Conservation (phyloP, 2,329 filamentous ascomycete species). For the Alternaria triticina region DNA sequence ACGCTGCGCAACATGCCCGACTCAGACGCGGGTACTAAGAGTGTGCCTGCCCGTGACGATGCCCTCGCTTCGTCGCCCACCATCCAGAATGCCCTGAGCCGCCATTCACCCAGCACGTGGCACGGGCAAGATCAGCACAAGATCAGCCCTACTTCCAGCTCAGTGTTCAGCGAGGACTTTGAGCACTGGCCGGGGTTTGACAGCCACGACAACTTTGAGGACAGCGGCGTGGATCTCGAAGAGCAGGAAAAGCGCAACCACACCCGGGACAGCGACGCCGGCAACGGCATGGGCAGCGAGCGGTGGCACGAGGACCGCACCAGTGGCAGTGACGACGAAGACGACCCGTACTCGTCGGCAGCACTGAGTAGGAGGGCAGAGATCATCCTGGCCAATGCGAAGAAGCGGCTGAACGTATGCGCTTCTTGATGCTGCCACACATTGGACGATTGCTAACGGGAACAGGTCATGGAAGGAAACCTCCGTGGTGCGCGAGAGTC, state of each 20-base stretch:
- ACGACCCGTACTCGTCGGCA: slow-evolving; percentile 72
- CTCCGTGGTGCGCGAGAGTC: slow-evolving; percentile 78
- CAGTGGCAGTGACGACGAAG: slow-evolving; percentile 53
- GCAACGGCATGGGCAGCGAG: slow-evolving; percentile 47
- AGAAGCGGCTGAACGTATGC: slow-evolving; percentile 82
- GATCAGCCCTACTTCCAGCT: slow-evolving; percentile 48
- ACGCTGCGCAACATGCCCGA: slow-evolving; percentile 43
- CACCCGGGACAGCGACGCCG: slow-evolving; percentile 41
- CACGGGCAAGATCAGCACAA: slow-evolving; percentile 32
- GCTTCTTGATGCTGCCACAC: background rate
- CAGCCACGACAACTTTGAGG: slow-evolving; percentile 36
- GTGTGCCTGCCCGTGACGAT: slow-evolving; percentile 23
- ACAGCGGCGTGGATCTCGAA: slow-evolving; percentile 44
- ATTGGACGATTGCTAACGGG: slow-evolving; percentile 30
- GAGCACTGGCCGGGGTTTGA: slow-evolving; percentile 51
- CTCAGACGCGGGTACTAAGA: slow-evolving; percentile 22
- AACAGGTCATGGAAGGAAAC: slow-evolving; percentile 91
- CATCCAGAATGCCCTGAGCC: slow-evolving; percentile 30
- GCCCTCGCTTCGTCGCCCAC: slow-evolving; percentile 45
- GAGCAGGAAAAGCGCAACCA: slow-evolving; percentile 43
- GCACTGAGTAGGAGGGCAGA: slow-evolving; percentile 71
- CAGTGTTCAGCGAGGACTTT: slow-evolving; percentile 54
- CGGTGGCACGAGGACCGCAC: slow-evolving; percentile 45
- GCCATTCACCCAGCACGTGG: slow-evolving; percentile 19
- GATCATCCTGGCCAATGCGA: slow-evolving; percentile 90